These are phyloP conservation scores for Zhuliangozyma blackwelliae DNA, from an alignment of 1,139 yeast genomes.

Conservation along the genomic window DNA sequence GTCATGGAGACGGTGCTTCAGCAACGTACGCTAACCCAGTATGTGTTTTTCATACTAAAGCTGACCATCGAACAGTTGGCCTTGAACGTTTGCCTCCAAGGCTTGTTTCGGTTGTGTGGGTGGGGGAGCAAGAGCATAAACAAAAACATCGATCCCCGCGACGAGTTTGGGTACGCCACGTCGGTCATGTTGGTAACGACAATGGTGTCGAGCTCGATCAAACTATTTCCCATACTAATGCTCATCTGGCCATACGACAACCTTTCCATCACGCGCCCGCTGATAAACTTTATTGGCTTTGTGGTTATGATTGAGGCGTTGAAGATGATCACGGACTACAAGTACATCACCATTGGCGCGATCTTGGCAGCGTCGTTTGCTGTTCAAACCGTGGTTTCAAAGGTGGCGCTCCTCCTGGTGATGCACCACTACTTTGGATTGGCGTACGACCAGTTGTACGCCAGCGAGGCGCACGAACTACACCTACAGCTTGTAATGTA, in stretches of 20 bases:
- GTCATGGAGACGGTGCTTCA: slow-evolving; percentile 32
- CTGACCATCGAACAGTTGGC: slow-evolving; percentile 57
- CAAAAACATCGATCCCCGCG: slow-evolving; percentile 16
- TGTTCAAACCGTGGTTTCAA: no score
- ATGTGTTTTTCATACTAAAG: slow-evolving; percentile 58
- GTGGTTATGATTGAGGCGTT: slow-evolving; percentile 66
- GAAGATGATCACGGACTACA: slow-evolving; percentile 32
- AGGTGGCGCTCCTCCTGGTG: no score
- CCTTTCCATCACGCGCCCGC: slow-evolving; percentile 56
- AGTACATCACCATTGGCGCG: background rate
- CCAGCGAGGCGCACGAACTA: no score
- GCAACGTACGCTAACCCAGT: slow-evolving; percentile 54
- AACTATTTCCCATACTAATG: slow-evolving; percentile 88
- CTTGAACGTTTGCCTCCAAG: slow-evolving; percentile 50
- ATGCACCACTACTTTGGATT: no score
- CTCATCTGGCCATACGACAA: slow-evolving; percentile 92
- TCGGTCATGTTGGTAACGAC: slow-evolving; percentile 61
- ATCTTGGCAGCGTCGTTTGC: background rate
- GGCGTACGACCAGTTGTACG: no score
- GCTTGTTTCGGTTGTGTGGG: slow-evolving; percentile 27
- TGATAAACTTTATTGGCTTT: slow-evolving; percentile 60
- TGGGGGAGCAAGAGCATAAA: slow-evolving; percentile 23
- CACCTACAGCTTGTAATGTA: no score
- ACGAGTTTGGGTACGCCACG: slow-evolving; percentile 21
- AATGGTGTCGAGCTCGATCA: slow-evolving; percentile 70